Evolutionary conservation across 2,329 filamentous ascomycete species (phyloP).

Genomic region (Cladosporium sphaerospermum): DNA sequence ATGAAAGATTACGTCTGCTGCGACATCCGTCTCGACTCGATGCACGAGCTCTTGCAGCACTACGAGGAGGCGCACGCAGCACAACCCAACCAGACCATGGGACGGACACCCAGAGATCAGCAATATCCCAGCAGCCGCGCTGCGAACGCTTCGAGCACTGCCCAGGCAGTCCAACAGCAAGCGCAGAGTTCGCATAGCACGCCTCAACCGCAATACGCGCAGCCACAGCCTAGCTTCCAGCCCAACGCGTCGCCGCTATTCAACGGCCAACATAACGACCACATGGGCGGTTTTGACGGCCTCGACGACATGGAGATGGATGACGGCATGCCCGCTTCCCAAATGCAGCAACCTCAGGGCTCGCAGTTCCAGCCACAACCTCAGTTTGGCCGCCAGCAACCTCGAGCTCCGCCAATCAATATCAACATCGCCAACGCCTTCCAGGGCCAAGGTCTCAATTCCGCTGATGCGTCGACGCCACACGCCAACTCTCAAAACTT

Average conservation of each 20-base stretch:
- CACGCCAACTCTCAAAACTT: conserved; percentile 60
- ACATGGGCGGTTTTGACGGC: conserved; percentile 41
- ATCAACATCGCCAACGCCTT: conserved; percentile 68
- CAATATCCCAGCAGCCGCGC: conserved; percentile 30
- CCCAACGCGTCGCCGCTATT: conserved; percentile 25
- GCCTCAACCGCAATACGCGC: conserved; percentile 16
- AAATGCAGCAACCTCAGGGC: conserved; percentile 31
- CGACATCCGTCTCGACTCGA: conserved; percentile 76
- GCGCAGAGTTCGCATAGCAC: conserved; percentile 23
- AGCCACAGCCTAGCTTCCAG: conserved; percentile 15
- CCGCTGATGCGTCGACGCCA: conserved; percentile 80
- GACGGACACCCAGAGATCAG: conserved; percentile 32
- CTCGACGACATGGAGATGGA: conserved; percentile 97
- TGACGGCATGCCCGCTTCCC: conserved; percentile 61
- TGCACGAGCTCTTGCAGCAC: conserved; percentile 92
- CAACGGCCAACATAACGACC: conserved; percentile 27
- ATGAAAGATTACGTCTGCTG: conserved; percentile 98
- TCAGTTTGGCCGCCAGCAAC: conserved; percentile 51
- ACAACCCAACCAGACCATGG: conserved; percentile 35
- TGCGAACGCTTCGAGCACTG: conserved; percentile 29
- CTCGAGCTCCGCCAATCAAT: conserved; percentile 64
- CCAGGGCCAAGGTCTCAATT: conserved; percentile 67
- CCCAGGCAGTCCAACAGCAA: conserved; percentile 30
- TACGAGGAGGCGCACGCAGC: conserved; percentile 93
- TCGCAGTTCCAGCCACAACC: conserved; percentile 40